These are phyloP conservation scores for Aspergillus diversus DNA, from an alignment of 495 filamentous ascomycete species.

Conservation along the genomic window DNA sequence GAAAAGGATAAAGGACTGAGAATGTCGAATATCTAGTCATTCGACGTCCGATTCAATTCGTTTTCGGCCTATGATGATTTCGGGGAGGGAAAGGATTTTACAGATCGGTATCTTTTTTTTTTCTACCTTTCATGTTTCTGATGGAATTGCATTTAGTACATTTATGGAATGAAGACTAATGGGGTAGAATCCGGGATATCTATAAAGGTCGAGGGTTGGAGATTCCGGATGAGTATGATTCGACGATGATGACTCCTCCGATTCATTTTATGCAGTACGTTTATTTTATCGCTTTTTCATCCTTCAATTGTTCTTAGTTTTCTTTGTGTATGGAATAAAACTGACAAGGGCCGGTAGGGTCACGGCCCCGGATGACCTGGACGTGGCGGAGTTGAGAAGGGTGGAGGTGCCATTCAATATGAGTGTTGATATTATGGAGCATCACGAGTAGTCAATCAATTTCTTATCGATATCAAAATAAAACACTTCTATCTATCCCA, in stretches of 20 bases:
- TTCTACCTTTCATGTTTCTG: not conserved
- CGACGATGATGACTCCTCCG: slow-evolving; percentile 25
- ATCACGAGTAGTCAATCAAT: not conserved
- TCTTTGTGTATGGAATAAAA: not conserved
- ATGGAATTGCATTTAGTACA: not conserved
- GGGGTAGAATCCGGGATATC: slow-evolving; percentile 20
- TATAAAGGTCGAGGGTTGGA: slow-evolving; percentile 23
- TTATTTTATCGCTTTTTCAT: not conserved
- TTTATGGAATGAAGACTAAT: not conserved
- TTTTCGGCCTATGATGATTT: slow-evolving; percentile 26
- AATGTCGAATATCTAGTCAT: slow-evolving; percentile 19
- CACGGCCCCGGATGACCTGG: slow-evolving; percentile 19
- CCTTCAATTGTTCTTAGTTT: not conserved
- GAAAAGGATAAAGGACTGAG: not conserved
- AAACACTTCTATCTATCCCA: not conserved
- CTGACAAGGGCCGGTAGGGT: slow-evolving; percentile 14
- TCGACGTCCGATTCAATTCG: slow-evolving; percentile 31
- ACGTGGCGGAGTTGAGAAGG: slow-evolving; percentile 19
- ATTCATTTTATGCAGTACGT: slow-evolving; percentile 30
- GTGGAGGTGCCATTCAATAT: slow-evolving; percentile 25
- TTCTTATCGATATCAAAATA: not conserved
- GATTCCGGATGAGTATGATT: slow-evolving; percentile 26
- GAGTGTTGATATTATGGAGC: slow-evolving; percentile 26
- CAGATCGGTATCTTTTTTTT: slow-evolving; percentile 15
- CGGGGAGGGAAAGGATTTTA: slow-evolving; percentile 27